Percentiles rank a stretch among this genome's conserved stretches.
Conservation (phyloP, 257 asterid species). For the Solanum etuberosum region DNA sequence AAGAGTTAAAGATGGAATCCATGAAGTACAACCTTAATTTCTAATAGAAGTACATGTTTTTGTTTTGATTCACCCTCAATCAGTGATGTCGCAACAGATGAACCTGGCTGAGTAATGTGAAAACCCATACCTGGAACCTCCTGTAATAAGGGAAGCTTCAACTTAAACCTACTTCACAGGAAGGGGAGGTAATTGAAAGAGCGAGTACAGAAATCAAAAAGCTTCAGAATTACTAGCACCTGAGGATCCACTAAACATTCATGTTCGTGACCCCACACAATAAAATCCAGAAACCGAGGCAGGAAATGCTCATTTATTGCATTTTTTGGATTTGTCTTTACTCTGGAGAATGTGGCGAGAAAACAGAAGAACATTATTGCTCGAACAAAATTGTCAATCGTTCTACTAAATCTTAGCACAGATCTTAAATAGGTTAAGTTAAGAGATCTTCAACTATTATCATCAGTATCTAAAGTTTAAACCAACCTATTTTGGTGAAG, state of each 20-base stretch:
- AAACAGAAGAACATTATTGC: not conserved
- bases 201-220: not conserved
- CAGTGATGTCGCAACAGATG: conserved; percentile 94
- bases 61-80: conserved; percentile 98
- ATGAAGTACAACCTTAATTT: conserved; percentile 60
- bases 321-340: conserved; percentile 93
- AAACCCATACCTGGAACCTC: conserved; percentile 99
- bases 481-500: conserved; percentile 91
- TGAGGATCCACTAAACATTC: conserved; percentile 98
- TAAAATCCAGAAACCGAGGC: conserved; percentile 90
- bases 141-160: conserved; percentile 29
- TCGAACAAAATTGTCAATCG: not conserved
- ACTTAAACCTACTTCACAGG: conserved; percentile 2
- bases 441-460: not conserved
- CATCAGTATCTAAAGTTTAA: not conserved
- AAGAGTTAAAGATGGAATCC: not conserved
- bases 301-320: conserved; percentile 96
- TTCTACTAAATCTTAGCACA: not conserved
- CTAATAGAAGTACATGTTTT: conserved; percentile 89
- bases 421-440: not conserved
- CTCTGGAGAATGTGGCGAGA: conserved; percentile 37
- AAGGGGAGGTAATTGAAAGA: conserved; percentile 1
- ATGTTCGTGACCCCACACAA: conserved; percentile 99
- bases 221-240: conserved; percentile 29
- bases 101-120: conserved; percentile 98